Base-by-base conservation (phyloP, 768 basidiomycete genomes). In the Russula sp. region DNA sequence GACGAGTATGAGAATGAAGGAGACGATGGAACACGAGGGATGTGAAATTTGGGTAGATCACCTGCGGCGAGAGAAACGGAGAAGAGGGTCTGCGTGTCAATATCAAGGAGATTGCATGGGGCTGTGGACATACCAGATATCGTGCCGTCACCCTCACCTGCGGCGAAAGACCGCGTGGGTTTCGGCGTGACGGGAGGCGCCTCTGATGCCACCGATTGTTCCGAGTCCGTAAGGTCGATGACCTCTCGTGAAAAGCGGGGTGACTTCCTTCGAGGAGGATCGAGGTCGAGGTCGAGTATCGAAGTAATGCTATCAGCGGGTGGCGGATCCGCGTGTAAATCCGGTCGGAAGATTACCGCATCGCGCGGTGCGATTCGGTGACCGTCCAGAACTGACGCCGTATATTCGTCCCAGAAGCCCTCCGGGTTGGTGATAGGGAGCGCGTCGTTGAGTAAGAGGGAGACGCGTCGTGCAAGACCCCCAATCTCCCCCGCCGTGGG, bases 131-230 rank as follows among this genome's bases (percentile, higher is more conserved):
- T 59, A 65, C 65, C 56, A 37, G 56, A 53, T 52, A 52, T 50
- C n/a, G 52, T 57, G 45, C 57, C 62, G 52, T 58, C 65, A 58
- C 65, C 55, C 31, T 77, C 73, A 54, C 76, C 73, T 13, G 75
- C 72, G 13, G 75, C 71, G 20, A 77, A 76, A 16, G 73, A 70
- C 62, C 72, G 55, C 56, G 35, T 20, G 34, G 75, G 75, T 55
- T 78, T 78, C 13, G 83, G 82, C 9, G 82, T 83, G n/a, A 77
- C 75, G n/a, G 82, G 82, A 64, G 75, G 75, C 6, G 78, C 75
- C 6, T 74, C 74, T 4, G 72, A 72, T 49, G 73, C 74, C 40
- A 77, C 73, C 2, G 80, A 82, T 49, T 77, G 75, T 40, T 78
- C 74, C 3, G 80, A 82, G 56, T 78, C 77, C 11, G 77, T 77